Percentiles rank a stretch among this genome's conserved stretches.
These are phyloP conservation scores for Camellia granthamiana DNA, from an alignment of 148 eudicot genomes.

Conservation along the genomic window DNA sequence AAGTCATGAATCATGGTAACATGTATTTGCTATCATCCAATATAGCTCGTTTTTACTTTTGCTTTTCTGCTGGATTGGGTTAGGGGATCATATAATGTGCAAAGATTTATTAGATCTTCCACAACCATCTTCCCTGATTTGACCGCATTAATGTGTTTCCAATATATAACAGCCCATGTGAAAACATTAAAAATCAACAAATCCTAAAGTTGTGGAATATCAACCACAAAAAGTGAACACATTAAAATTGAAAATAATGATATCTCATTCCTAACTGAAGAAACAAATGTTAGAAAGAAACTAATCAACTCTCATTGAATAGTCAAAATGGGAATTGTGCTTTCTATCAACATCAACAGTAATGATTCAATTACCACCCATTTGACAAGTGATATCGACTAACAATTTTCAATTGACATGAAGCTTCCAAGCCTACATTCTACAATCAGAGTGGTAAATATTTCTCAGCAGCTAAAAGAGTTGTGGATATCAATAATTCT, in stretches of 20 bases:
- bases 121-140: neutral
- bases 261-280: neutral
- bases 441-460: constrained; percentile 7
- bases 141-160: neutral
- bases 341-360: neutral
- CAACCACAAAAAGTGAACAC: neutral
- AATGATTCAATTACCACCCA: neutral
- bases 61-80: neutral
- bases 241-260: neutral
- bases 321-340: neutral
- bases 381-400: neutral
- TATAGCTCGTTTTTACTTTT: neutral
- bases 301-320: neutral
- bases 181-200: neutral
- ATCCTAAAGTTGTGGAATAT: neutral
- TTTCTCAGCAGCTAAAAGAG: neutral
- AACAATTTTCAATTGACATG: neutral
- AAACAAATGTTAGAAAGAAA: neutral
- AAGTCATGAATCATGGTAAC: neutral
- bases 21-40: neutral
- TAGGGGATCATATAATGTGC: neutral
- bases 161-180: neutral
- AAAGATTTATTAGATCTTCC: neutral
- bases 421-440: neutral
- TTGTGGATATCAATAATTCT: neutral